phyloP scores from a whole-genome alignment of 75 land plant genomes.

The Isoetes taiwanensis region DNA sequence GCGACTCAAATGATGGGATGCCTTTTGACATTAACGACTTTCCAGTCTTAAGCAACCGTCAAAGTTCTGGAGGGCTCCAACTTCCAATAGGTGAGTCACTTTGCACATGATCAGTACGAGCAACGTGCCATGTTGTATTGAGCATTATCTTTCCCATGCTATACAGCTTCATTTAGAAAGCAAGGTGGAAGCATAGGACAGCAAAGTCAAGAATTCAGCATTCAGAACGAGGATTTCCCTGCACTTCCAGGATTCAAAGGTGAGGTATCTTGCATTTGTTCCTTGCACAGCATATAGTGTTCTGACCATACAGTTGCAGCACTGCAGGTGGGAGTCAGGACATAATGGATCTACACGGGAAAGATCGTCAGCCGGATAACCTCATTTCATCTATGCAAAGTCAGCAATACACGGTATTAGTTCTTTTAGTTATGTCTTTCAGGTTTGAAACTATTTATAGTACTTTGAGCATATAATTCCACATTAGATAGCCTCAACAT shows the following conservation, averaged over 20 bases:
- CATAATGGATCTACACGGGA: conserved; percentile 12
- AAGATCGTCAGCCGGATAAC: conserved; percentile 29
- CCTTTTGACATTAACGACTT: conserved; percentile 92
- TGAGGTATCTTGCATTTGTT: conserved; percentile 5
- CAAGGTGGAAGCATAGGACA: conserved; percentile 83
- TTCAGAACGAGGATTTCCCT: conserved; percentile 97
- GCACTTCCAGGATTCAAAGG: conserved; percentile 95
- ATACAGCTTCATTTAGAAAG: conserved; percentile 67
- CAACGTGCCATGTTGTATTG: no score
- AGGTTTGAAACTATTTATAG: no score
- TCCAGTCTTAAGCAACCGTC: conserved; percentile 67
- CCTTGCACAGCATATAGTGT: neutral
- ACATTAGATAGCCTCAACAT: no score
- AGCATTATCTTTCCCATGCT: no score
- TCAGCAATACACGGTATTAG: conserved; percentile 25
- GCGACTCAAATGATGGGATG: conserved; percentile 46
- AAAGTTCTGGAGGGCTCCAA: conserved; percentile 73
- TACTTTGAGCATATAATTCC: no score
- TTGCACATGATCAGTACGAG: conserved; percentile 5
- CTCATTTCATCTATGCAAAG: conserved; percentile 23
- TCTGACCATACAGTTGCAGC: neutral
- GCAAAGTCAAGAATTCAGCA: conserved; percentile 95
- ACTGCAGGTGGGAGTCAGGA: conserved; percentile 23
- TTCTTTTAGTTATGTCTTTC: neutral
- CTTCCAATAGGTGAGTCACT: conserved; percentile 26